Percentiles rank a stretch among this genome's conserved stretches.
These are phyloP conservation scores for Anthracocystis panici-leucophaei DNA, from an alignment of 1,284 basidiomycete species.

Conservation along the genomic window DNA sequence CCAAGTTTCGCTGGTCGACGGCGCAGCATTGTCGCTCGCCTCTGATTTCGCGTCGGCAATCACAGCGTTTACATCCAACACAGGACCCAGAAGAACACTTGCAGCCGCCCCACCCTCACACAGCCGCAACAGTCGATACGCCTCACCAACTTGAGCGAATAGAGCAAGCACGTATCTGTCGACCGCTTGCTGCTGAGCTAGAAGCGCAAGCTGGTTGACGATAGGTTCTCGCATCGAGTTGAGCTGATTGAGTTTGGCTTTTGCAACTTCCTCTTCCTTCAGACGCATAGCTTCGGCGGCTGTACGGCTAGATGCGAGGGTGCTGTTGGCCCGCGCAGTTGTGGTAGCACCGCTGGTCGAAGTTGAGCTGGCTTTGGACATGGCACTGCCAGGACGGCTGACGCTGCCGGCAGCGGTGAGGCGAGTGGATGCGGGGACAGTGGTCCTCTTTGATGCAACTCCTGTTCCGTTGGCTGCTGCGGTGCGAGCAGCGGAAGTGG, in stretches of 20 bases:
- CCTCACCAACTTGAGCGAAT: slow-evolving; percentile 55
- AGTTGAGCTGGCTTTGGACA: slow-evolving; percentile 46
- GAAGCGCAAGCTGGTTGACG: slow-evolving; percentile 23
- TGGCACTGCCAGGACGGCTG: slow-evolving; percentile 42
- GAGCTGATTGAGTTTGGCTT: slow-evolving; percentile 25
- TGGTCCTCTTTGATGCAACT: slow-evolving; percentile 10
- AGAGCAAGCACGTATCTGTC: slow-evolving; percentile 45
- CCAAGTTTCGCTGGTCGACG: background rate
- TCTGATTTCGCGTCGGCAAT: background rate
- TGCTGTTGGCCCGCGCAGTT: slow-evolving; percentile 19
- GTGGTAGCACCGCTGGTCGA: slow-evolving; percentile 18
- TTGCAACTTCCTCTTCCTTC: slow-evolving; percentile 32
- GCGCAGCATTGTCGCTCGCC: background rate
- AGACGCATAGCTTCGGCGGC: slow-evolving; percentile 41
- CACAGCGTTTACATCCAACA: background rate
- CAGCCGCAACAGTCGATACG: slow-evolving; percentile 55
- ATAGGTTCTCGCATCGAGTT: slow-evolving; percentile 21
- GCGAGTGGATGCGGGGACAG: slow-evolving; percentile 9
- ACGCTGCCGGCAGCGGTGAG: slow-evolving; percentile 11
- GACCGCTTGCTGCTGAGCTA: slow-evolving; percentile 39
- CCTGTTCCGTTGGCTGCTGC: slow-evolving; percentile 14
- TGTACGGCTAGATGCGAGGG: slow-evolving; percentile 29
- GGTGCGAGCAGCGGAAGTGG: slow-evolving; percentile 9
- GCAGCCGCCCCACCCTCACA: slow-evolving; percentile 53
- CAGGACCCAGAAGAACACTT: slow-evolving; percentile 22